Percentiles rank a stretch among this genome's conserved stretches.
These are phyloP conservation scores for Candida jianshihensis DNA, from an alignment of 805 yeast genomes.

Conservation along the genomic window DNA sequence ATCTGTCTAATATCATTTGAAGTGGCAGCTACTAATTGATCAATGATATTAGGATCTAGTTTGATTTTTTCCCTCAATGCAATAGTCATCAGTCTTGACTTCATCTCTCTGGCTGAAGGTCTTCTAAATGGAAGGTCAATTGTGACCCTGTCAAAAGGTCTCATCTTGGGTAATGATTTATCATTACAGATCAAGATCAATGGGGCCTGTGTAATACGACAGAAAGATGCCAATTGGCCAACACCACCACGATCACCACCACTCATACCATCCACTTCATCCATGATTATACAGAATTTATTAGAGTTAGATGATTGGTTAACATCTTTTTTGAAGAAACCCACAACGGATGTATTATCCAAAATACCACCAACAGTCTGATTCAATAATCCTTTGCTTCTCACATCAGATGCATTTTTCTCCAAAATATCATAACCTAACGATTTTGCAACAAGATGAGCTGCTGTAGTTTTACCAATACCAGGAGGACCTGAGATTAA, in stretches of 20 bases:
- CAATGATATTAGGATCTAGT: conserved; percentile 73
- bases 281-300: conserved; percentile 85
- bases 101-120: conserved; percentile 77
- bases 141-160: conserved; percentile 84
- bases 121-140: conserved; percentile 80
- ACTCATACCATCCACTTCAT: conserved; percentile 99
- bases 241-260: conserved; percentile 99
- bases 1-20: conserved; percentile 92
- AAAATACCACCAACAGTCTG: conserved; percentile 62
- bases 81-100: conserved; percentile 82
- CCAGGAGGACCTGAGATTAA: conserved; percentile 87
- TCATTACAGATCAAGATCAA: conserved; percentile 93
- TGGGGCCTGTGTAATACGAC: conserved; percentile 82
- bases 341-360: conserved; percentile 76
- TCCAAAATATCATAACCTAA: conserved; percentile 71
- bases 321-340: conserved; percentile 47
- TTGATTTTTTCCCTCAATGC: conserved; percentile 79
- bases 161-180: conserved; percentile 86
- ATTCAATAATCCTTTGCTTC: conserved; percentile 75
- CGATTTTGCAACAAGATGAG: conserved; percentile 63
- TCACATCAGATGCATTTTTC: conserved; percentile 81
- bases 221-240: conserved; percentile 83
- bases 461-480: conserved; percentile 78
- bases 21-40: conserved; percentile 77
- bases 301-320: conserved; percentile 33